A percentile compares a stretch with the other conserved stretches of the same genome.
Conservation (phyloP, 116 monocot genomes). For the Zostera marina region DNA sequence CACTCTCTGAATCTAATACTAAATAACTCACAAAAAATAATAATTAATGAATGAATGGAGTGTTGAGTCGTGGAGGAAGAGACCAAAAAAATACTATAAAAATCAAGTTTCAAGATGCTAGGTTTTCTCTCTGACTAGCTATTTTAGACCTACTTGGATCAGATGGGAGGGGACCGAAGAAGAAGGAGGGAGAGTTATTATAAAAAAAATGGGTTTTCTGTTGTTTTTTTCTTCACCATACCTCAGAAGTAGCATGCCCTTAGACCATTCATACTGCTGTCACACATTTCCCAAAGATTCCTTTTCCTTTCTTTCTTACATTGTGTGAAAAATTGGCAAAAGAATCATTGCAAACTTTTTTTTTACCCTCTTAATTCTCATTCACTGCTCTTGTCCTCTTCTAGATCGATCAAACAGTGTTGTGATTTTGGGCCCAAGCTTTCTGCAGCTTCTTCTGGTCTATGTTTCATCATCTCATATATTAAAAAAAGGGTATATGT, state of each 20-base stretch:
- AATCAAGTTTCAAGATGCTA: no score
- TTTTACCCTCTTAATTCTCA: constrained; percentile 7
- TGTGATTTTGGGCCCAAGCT: not conserved
- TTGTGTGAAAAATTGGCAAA: not conserved
- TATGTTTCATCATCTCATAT: not conserved
- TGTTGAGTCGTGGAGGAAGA: no score
- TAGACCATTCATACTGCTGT: no score
- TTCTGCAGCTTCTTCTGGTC: not conserved
- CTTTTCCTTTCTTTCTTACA: not conserved
- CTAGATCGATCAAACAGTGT: not conserved
- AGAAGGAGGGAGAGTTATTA: no score
- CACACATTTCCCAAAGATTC: constrained; percentile 14
- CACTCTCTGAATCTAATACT: no score
- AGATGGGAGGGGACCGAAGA: no score
- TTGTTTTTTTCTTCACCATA: not conserved
- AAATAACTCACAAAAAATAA: no score
- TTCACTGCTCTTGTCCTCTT: constrained; percentile 1
- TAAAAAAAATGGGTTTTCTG: not conserved
- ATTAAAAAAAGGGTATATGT: not conserved
- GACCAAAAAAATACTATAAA: no score
- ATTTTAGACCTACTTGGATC: no score
- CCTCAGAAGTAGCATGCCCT: not conserved
- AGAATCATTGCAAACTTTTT: constrained; percentile 7
- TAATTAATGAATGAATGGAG: no score
- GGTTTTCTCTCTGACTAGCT: no score